These are phyloP conservation scores for Pseudogymnoascus sp. DNA, from an alignment of 2,329 filamentous ascomycete genomes.

Conservation along the genomic window DNA sequence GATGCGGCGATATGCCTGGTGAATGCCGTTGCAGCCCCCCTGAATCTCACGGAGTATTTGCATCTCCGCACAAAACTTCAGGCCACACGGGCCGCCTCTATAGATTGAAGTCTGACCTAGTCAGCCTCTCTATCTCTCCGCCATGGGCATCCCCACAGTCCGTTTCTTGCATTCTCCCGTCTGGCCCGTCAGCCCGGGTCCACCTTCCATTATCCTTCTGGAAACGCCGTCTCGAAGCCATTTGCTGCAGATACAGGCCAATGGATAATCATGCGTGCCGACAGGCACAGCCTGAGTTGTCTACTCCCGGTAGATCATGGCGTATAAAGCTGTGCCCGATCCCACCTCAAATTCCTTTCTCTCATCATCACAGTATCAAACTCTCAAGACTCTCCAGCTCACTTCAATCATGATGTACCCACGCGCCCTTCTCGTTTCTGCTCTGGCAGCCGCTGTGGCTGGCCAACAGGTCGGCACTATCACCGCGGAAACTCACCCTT, in stretches of 20 bases:
- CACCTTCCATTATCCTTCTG: neutral
- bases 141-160: neutral
- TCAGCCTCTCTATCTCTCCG: neutral
- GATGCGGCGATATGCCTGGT: neutral
- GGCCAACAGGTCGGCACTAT: slow-evolving; percentile 44
- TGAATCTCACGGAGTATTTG: neutral
- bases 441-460: slow-evolving; percentile 38
- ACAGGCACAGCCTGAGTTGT: slow-evolving; percentile 5
- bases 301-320: neutral
- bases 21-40: neutral
- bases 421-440: slow-evolving; percentile 18
- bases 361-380: neutral
- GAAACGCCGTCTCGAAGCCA: neutral
- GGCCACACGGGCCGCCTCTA: neutral
- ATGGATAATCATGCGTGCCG: neutral
- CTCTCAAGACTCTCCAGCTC: neutral
- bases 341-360: neutral
- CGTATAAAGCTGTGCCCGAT: neutral
- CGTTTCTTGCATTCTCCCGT: neutral
- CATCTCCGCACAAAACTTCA: neutral
- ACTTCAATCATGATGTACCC: slow-evolving; percentile 1
- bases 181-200: neutral
- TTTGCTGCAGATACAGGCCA: neutral
- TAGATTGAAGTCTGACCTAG: neutral
- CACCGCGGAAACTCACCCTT: slow-evolving; percentile 44